Conservation (phyloP, 2,329 filamentous ascomycete genomes). For the Colletotrichum orbiculare region DNA sequence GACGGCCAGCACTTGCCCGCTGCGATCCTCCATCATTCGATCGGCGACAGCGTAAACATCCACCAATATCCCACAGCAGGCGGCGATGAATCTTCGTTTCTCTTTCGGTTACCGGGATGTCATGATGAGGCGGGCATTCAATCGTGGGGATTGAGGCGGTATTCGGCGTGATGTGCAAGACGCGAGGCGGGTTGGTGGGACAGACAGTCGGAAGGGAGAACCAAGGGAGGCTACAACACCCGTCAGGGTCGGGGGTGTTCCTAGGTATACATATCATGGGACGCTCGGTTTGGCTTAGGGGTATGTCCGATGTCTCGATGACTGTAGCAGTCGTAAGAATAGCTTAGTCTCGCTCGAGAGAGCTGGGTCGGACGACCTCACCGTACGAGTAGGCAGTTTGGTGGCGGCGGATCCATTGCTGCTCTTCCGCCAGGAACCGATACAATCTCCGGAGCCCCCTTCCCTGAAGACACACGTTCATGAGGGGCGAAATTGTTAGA, state of each 20-base stretch:
- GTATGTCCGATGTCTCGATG: slow-evolving; percentile 27
- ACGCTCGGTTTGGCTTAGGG: slow-evolving; percentile 24
- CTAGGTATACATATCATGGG: slow-evolving; percentile 28
- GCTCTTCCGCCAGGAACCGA: not conserved
- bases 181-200: slow-evolving; percentile 20
- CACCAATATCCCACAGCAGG: not conserved
- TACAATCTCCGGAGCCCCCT: slow-evolving; percentile 7
- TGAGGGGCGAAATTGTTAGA: not conserved
- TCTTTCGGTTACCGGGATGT: slow-evolving; percentile 16
- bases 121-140: slow-evolving; percentile 19
- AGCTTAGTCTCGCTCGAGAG: slow-evolving; percentile 19
- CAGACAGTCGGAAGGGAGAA: not conserved
- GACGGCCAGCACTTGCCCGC: slow-evolving; percentile 42
- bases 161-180: slow-evolving; percentile 18
- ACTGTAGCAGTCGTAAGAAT: slow-evolving; percentile 23
- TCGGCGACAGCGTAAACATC: slow-evolving; percentile 19
- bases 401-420: slow-evolving; percentile 4
- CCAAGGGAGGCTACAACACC: not conserved
- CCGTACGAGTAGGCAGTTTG: not conserved
- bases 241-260: slow-evolving; percentile 23
- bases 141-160: slow-evolving; percentile 2
- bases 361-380: slow-evolving; percentile 5
- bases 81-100: not conserved
- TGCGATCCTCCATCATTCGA: slow-evolving; percentile 37
- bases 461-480: slow-evolving; percentile 5